These are phyloP conservation scores for Haplosporangium gracile DNA, from an alignment of 192 early-diverging fungal species.

Conservation along the genomic window DNA sequence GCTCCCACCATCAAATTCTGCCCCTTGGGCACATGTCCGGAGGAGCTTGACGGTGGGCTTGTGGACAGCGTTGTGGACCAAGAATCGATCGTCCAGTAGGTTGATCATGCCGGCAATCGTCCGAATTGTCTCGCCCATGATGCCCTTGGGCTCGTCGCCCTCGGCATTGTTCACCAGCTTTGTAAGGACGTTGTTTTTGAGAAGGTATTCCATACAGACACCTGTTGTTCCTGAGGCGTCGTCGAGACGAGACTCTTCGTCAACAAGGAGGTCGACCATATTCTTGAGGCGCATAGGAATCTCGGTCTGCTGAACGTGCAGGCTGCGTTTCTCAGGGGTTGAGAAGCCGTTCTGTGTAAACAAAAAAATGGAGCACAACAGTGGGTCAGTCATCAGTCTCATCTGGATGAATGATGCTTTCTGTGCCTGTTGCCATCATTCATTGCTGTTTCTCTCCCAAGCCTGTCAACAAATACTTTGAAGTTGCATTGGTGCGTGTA, in stretches of 20 bases:
- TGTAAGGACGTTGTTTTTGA: conserved; percentile 86
- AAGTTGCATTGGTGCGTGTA: background rate
- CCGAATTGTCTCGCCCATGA: conserved; percentile 83
- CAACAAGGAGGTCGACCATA: conserved; percentile 91
- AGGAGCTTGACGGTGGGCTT: conserved; percentile 86
- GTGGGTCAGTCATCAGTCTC: background rate
- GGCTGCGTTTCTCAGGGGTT: conserved; percentile 45
- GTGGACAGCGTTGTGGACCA: conserved; percentile 92
- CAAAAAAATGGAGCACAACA: background rate
- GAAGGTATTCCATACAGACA: conserved; percentile 90
- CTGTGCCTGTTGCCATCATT: background rate
- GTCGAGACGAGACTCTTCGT: conserved; percentile 85
- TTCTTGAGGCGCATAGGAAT: conserved; percentile 80
- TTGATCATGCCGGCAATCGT: conserved; percentile 86
- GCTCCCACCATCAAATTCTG: conserved; percentile 60
- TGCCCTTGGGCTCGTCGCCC: conserved; percentile 81
- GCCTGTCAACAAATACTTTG: background rate
- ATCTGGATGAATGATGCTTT: background rate
- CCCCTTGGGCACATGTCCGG: conserved; percentile 70
- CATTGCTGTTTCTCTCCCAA: background rate
- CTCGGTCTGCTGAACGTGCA: conserved; percentile 77
- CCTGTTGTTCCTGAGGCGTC: conserved; percentile 76
- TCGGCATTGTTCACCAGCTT: conserved; percentile 85
- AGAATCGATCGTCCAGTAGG: conserved; percentile 88
- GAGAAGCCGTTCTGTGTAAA: conserved; percentile 43